These are phyloP conservation scores for Penicillium verhagenii DNA, from an alignment of 495 filamentous ascomycete species.

Conservation along the genomic window DNA sequence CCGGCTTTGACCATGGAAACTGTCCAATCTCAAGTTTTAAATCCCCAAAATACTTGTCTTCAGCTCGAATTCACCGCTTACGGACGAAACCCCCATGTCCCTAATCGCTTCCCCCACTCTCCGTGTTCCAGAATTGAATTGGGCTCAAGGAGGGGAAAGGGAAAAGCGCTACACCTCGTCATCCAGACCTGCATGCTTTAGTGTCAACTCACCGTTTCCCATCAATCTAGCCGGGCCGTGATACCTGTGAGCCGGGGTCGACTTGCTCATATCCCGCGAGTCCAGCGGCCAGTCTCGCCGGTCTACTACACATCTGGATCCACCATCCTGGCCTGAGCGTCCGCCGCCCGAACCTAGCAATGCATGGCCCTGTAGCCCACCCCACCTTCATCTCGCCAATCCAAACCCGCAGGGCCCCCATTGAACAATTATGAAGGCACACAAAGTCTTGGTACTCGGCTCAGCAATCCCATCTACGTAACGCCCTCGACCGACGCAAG, in stretches of 20 bases:
- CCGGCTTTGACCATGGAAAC: neutral
- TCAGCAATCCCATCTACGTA: neutral
- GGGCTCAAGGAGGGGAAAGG: neutral
- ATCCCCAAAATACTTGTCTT: too few species aligned
- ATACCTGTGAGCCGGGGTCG: slow-evolving; percentile 11
- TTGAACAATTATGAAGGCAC: neutral
- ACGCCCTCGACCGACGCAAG: neutral
- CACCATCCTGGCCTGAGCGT: slow-evolving; percentile 24
- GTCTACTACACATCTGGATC: slow-evolving; percentile 11
- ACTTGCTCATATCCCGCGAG: slow-evolving; percentile 11
- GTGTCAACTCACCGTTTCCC: neutral
- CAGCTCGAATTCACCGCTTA: neutral
- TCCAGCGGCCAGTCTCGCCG: slow-evolving; percentile 17
- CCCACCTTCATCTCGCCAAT: neutral
- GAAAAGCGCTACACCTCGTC: slow-evolving; percentile 16
- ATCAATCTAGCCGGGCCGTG: slow-evolving; percentile 5
- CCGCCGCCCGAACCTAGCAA: slow-evolving; percentile 12
- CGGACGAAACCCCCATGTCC: neutral
- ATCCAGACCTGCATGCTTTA: slow-evolving; percentile 7
- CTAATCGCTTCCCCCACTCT: neutral
- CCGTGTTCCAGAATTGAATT: neutral
- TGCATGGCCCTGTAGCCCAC: slow-evolving; percentile 1
- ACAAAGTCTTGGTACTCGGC: neutral
- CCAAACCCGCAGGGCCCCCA: neutral
- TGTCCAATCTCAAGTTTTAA: too few species aligned